Percentiles rank a stretch among this genome's conserved stretches.
Conservation (phyloP, 2,329 filamentous ascomycete species). For the Aureobasidium pullulans region DNA sequence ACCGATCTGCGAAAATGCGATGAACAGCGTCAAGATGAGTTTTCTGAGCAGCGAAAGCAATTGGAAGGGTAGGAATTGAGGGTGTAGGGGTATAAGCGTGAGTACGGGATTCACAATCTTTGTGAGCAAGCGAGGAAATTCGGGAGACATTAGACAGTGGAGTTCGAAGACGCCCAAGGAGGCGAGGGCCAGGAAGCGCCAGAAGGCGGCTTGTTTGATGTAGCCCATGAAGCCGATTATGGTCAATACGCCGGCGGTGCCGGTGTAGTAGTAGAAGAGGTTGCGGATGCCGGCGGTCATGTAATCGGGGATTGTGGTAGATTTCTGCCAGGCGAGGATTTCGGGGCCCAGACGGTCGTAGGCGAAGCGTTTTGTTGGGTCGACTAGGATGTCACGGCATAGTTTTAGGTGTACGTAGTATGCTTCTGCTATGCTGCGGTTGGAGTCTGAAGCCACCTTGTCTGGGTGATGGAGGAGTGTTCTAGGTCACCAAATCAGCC, state of each 20-base stretch:
- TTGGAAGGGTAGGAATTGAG: slow-evolving; percentile 76
- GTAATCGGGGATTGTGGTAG: slow-evolving; percentile 64
- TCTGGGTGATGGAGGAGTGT: slow-evolving; percentile 70
- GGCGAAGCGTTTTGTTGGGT: slow-evolving; percentile 70
- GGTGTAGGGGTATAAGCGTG: slow-evolving; percentile 26
- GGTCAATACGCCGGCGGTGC: slow-evolving; percentile 52
- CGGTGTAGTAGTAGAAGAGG: slow-evolving; percentile 55
- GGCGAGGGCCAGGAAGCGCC: slow-evolving; percentile 45
- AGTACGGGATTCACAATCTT: slow-evolving; percentile 43
- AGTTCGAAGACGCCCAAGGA: slow-evolving; percentile 51
- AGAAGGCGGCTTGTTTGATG: slow-evolving; percentile 56
- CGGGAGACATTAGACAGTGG: slow-evolving; percentile 48
- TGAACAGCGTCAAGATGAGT: slow-evolving; percentile 68
- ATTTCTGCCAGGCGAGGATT: slow-evolving; percentile 58
- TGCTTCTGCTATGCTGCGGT: slow-evolving; percentile 34
- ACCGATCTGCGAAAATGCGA: slow-evolving; percentile 74
- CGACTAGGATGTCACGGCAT: slow-evolving; percentile 73
- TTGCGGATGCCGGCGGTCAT: slow-evolving; percentile 58
- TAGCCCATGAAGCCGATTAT: slow-evolving; percentile 58
- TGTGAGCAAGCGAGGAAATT: slow-evolving; percentile 36
- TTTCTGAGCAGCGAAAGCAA: slow-evolving; percentile 68
- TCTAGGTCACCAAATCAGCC: not conserved
- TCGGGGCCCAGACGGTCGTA: slow-evolving; percentile 84
- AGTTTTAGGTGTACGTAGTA: slow-evolving; percentile 78
- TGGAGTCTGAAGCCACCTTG: slow-evolving; percentile 51